Conservation (phyloP, 2,329 filamentous ascomycete species). For the Xylariaceae sp. region DNA sequence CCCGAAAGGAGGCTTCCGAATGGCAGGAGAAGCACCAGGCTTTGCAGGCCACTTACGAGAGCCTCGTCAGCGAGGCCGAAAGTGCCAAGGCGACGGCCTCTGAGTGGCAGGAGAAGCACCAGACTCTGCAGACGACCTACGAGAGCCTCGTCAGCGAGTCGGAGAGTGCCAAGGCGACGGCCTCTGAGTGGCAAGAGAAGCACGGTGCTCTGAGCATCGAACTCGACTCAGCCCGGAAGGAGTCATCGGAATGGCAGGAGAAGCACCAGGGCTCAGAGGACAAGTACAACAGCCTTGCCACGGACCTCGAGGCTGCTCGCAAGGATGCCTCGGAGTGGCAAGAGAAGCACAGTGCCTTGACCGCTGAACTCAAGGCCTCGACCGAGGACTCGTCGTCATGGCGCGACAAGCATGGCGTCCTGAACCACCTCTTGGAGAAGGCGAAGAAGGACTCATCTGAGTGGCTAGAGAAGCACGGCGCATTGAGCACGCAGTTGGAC, state of each 20-base stretch:
- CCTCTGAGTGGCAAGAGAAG: not conserved
- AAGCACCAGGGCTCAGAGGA: conserved; percentile 22
- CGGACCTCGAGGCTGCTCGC: conserved; percentile 33
- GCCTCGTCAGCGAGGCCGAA: conserved; percentile 7
- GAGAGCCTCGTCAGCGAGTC: conserved; percentile 9
- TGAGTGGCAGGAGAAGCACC: conserved; percentile 29
- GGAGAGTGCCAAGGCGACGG: too few species aligned
- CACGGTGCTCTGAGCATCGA: conserved; percentile 8
- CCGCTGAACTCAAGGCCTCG: conserved; percentile 25
- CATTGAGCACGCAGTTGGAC: conserved; percentile 22
- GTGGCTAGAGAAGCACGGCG: not conserved
- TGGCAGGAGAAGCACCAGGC: conserved; percentile 9
- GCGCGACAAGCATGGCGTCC: conserved; percentile 22
- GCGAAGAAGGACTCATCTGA: not conserved
- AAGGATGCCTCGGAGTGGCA: conserved; percentile 25
- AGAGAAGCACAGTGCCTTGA: conserved; percentile 22
- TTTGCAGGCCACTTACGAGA: conserved; percentile 4
- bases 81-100: conserved; percentile 22
- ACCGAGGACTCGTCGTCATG: conserved; percentile 29
- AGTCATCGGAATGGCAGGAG: conserved; percentile 27
- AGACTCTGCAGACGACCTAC: conserved; percentile 16
- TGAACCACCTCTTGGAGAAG: not conserved
- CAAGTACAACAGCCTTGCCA: conserved; percentile 25
- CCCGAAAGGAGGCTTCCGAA: conserved; percentile 15
- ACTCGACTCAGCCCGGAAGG: conserved; percentile 1